Conservation (phyloP, 1,284 basidiomycete genomes). For the Rhodotorula sp. region DNA sequence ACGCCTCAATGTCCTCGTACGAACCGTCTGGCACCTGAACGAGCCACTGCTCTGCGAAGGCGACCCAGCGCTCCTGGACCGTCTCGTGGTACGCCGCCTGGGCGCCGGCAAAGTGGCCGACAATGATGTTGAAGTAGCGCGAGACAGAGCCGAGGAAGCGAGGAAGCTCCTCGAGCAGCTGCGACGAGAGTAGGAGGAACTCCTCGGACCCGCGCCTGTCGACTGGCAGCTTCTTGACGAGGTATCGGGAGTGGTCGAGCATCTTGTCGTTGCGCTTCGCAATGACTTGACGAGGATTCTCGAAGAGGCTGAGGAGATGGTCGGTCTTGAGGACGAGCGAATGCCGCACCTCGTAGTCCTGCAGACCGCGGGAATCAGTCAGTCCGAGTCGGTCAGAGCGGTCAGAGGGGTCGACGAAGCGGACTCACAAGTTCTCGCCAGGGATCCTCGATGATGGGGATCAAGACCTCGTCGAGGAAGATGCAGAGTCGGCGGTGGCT, state of each 20-base stretch:
- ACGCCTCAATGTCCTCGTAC: constrained; percentile 7
- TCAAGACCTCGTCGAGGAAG: constrained; percentile 38
- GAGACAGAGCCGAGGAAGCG: constrained; percentile 48
- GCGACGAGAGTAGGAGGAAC: constrained; percentile 48
- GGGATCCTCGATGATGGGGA: constrained; percentile 33
- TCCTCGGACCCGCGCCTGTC: constrained; percentile 44
- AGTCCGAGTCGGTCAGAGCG: too few relatives aligned
- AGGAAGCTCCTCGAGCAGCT: constrained; percentile 51
- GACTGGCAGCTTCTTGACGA: constrained; percentile 35
- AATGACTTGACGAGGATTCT: constrained; percentile 45
- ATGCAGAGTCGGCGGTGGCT: constrained; percentile 28
- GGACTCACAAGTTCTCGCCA: constrained; percentile 31
- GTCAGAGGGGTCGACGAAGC: too few relatives aligned
- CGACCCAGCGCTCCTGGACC: constrained; percentile 34
- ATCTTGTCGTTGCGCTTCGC: constrained; percentile 48
- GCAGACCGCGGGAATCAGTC: not conserved
- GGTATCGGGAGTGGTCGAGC: constrained; percentile 47
- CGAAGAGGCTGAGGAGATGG: constrained; percentile 37
- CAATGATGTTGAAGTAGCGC: constrained; percentile 47
- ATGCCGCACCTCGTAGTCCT: constrained; percentile 36
- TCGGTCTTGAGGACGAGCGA: constrained; percentile 33
- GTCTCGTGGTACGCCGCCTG: constrained; percentile 46
- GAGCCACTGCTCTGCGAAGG: constrained; percentile 31
- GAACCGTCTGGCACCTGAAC: constrained; percentile 5
- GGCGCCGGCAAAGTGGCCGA: constrained; percentile 46